Evolutionary conservation across 202 grass and related monocot genomes (phyloP).

Genomic region (Zizania palustris): DNA sequence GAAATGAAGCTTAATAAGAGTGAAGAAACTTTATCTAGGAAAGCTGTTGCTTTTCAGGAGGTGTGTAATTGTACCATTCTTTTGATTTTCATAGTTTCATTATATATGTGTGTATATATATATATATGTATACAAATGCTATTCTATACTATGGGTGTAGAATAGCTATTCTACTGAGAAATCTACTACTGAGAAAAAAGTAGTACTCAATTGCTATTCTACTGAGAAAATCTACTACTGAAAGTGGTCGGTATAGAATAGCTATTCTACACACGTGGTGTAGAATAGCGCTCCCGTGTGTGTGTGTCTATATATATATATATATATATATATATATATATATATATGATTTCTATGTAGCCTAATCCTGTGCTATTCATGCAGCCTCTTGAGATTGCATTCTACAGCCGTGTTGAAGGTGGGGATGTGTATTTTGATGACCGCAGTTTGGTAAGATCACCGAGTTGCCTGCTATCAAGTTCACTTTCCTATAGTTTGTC

Average conservation of each 20-base stretch:
- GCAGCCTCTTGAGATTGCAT: conserved; percentile 88
- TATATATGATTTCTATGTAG: conserved; percentile 13
- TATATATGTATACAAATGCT: background rate
- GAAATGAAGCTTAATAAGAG: conserved; percentile 99
- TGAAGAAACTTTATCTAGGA: conserved; percentile 96
- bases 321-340: too few relatives aligned
- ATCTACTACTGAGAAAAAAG: too few relatives aligned
- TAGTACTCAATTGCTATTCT: too few relatives aligned
- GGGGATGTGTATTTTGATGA: conserved; percentile 91
- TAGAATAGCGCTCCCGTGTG: too few relatives aligned
- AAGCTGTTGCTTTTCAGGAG: conserved; percentile 90
- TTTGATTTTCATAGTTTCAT: conserved; percentile 22
- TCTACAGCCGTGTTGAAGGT: conserved; percentile 83
- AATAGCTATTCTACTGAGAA: too few relatives aligned
- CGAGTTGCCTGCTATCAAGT: conserved; percentile 27
- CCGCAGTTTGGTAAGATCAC: conserved; percentile 77
- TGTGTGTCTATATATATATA: too few relatives aligned
- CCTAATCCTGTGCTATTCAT: conserved; percentile 46
- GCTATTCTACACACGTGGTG: too few relatives aligned
- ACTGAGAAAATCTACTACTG: too few relatives aligned
- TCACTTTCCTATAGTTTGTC: conserved; percentile 17
- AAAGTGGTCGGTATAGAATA: too few relatives aligned
- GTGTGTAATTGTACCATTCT: conserved; percentile 48
- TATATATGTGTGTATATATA: too few relatives aligned
- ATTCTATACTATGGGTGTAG: too few relatives aligned